Conservation (phyloP, 768 basidiomycete species). For the Amanita jacksonii region DNA sequence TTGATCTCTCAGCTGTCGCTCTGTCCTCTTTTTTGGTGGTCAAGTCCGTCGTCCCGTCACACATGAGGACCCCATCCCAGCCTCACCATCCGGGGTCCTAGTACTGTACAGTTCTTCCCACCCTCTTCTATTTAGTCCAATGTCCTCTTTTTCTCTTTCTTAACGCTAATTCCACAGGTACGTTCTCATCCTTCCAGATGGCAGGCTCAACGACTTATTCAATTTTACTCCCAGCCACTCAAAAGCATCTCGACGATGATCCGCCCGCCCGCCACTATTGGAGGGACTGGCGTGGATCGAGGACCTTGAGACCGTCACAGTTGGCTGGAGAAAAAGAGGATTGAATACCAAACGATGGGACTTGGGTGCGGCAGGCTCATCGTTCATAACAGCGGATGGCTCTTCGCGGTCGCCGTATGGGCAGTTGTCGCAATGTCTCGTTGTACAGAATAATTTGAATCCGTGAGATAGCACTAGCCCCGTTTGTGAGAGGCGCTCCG, state of each 20-base stretch:
- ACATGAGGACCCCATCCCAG: conserved; percentile 4
- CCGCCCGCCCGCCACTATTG: conserved; percentile 41
- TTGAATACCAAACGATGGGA: conserved; percentile 56
- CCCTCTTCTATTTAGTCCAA: not conserved
- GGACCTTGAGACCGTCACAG: conserved; percentile 83
- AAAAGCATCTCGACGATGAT: conserved; percentile 91
- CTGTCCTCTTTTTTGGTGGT: not conserved
- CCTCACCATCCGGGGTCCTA: conserved; percentile 32
- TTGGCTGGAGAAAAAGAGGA: conserved; percentile 55
- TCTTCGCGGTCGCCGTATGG: conserved; percentile 65
- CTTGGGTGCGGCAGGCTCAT: conserved; percentile 81
- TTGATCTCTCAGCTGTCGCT: conserved; percentile 19
- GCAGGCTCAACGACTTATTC: conserved; percentile 13
- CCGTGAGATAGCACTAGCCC: conserved; percentile 8
- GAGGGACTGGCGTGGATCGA: conserved; percentile 66
- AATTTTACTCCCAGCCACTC: conserved; percentile 39
- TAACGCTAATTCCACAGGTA: conserved; percentile 64
- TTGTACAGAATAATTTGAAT: conserved; percentile 49
- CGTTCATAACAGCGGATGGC: conserved; percentile 28
- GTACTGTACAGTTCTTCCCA: conserved; percentile 38
- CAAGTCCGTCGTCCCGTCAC: conserved; percentile 1
- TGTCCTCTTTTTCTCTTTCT: conserved; percentile 2
- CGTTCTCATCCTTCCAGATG: conserved; percentile 14
- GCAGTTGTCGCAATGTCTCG: conserved; percentile 82
- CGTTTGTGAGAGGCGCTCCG: conserved; percentile 8